A percentile compares a stretch with the other conserved stretches of the same genome.
Evolutionary conservation across 768 basidiomycete species (phyloP).

Genomic region (Leccinum ochraceum): DNA sequence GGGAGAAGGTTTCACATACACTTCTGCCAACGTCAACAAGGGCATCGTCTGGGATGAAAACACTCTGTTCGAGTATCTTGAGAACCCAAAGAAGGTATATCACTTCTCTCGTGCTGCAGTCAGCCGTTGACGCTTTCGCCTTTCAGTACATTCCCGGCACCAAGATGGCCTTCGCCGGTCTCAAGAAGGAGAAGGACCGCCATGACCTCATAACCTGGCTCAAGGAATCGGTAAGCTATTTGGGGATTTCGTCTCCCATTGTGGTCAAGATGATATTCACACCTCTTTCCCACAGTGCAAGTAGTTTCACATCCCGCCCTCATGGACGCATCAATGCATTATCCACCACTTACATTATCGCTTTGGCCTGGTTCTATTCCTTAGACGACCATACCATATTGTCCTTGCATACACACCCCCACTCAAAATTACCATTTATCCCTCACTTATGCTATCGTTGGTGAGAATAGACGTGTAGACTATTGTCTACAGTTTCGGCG

Average conservation of each 20-base stretch:
- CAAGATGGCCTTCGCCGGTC: constrained; percentile 97
- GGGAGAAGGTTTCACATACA: constrained; percentile 86
- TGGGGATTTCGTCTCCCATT: background rate
- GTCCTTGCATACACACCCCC: constrained; percentile 27
- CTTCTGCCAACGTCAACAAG: constrained; percentile 95
- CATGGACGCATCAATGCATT: constrained; percentile 14
- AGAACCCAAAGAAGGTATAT: constrained; percentile 94
- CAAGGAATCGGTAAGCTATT: constrained; percentile 64
- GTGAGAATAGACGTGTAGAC: background rate
- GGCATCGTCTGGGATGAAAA: constrained; percentile 82
- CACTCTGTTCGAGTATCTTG: constrained; percentile 94
- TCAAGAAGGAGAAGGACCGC: constrained; percentile 99
- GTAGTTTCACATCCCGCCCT: constrained; percentile 23
- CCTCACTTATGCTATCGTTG: background rate
- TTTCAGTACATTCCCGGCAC: constrained; percentile 90
- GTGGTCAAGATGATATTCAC: constrained; percentile 1
- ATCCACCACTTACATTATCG: constrained; percentile 28
- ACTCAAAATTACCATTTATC: constrained; percentile 29
- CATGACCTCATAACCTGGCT: constrained; percentile 88
- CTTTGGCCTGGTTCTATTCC: constrained; percentile 32
- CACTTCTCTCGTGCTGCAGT: background rate
- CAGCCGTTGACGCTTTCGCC: background rate
- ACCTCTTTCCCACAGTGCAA: constrained; percentile 1
- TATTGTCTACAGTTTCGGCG: background rate
- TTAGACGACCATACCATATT: constrained; percentile 36